phyloP scores from a whole-genome alignment of 805 yeast species.

The Ogataea chonburiensis region DNA sequence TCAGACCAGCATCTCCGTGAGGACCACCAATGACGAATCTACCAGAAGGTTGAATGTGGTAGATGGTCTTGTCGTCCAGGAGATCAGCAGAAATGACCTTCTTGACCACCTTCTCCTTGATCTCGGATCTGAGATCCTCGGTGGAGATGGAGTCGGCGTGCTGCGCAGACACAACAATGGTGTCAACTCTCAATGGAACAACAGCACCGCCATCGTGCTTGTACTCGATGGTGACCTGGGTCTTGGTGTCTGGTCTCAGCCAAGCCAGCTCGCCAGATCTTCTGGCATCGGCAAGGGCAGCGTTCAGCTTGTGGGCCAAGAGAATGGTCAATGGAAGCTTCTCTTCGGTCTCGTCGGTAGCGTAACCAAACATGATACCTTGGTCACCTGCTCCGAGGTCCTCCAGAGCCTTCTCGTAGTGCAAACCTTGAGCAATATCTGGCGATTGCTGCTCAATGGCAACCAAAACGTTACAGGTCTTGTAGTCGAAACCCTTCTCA shows the following conservation, averaged over 20 bases:
- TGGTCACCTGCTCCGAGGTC: slow-evolving; percentile 99
- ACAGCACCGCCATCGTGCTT: slow-evolving; percentile 93
- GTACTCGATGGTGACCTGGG: slow-evolving; percentile 98
- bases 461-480: slow-evolving; percentile 97
- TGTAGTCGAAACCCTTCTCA: slow-evolving; percentile 97
- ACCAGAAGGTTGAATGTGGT: slow-evolving; percentile 99
- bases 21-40: slow-evolving; percentile 99
- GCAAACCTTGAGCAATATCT: slow-evolving; percentile 99
- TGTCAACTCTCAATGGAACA: slow-evolving; percentile 94
- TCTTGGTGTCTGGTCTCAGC: slow-evolving; percentile 99
- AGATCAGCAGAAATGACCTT: slow-evolving; percentile 88
- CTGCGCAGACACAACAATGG: slow-evolving; percentile 95
- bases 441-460: slow-evolving; percentile 99
- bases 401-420: slow-evolving; percentile 92
- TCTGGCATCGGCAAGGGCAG: slow-evolving; percentile 96
- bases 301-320: slow-evolving; percentile 93
- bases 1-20: slow-evolving; percentile 99
- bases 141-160: slow-evolving; percentile 96
- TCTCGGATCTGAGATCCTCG: slow-evolving; percentile 81
- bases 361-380: slow-evolving; percentile 99
- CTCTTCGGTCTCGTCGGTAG: slow-evolving; percentile 98
- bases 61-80: slow-evolving; percentile 91
- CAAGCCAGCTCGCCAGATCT: slow-evolving; percentile 92
- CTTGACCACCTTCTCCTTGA: slow-evolving; percentile 77
- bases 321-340: slow-evolving; percentile 92